phyloP scores from a whole-genome alignment of 306 rosid species.

The Argentina anserina region DNA sequence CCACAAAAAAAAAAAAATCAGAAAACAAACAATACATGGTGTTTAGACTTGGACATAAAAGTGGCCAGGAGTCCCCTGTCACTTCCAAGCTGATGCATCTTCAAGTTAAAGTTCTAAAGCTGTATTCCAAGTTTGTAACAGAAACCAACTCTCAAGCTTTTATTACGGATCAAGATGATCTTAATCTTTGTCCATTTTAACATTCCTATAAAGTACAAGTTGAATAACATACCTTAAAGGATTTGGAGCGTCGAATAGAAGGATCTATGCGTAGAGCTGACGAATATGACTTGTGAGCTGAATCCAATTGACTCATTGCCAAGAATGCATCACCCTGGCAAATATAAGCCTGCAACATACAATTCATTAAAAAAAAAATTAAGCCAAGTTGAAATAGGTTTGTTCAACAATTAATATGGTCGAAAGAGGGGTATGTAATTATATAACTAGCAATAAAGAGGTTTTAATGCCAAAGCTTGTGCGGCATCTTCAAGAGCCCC shows the following conservation, averaged over 20 bases:
- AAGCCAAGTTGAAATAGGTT: not conserved
- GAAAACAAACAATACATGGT: not conserved
- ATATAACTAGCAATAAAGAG: conserved; percentile 30
- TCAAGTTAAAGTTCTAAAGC: not conserved
- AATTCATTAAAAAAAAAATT: not conserved
- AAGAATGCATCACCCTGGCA: conserved; percentile 75
- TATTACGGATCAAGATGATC: not conserved
- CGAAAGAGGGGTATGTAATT: not conserved
- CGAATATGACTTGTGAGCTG: conserved; percentile 65
- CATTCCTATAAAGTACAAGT: not conserved
- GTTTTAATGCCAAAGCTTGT: conserved; percentile 60
- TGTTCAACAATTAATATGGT: not conserved
- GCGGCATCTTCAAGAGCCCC: conserved; percentile 74
- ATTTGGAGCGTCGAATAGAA: conserved; percentile 64
- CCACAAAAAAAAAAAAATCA: no score
- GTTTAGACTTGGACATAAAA: not conserved
- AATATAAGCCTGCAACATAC: conserved; percentile 63
- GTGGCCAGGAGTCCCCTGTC: not conserved
- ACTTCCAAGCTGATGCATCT: not conserved
- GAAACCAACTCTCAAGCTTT: not conserved
- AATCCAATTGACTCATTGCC: conserved; percentile 52
- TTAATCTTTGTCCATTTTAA: not conserved
- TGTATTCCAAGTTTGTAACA: no score
- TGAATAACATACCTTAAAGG: conserved; percentile 58
- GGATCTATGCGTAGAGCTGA: conserved; percentile 61